Evolutionary conservation across 306 rosid species (phyloP).

Genomic region (Cicer yamashitae): DNA sequence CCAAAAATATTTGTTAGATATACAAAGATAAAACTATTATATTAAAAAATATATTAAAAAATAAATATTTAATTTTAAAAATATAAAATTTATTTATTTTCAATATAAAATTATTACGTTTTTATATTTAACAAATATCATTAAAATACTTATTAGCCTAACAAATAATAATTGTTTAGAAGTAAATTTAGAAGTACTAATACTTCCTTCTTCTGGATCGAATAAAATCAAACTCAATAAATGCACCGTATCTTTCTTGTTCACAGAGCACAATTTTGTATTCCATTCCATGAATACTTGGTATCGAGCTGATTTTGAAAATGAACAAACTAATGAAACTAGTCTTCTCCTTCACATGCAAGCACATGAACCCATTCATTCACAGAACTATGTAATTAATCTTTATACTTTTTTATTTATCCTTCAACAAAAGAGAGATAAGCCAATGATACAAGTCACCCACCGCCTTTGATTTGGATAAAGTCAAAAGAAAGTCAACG

Average conservation of each 20-base stretch:
- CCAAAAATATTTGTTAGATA: too few relatives aligned
- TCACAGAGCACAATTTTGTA: constrained; percentile 4
- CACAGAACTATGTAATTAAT: background rate
- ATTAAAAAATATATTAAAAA: too few relatives aligned
- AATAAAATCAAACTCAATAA: constrained; percentile 29
- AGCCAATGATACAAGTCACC: constrained; percentile 13
- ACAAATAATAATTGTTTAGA: too few relatives aligned
- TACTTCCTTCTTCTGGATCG: background rate
- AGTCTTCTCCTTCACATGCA: constrained; percentile 59
- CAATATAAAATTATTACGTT: too few relatives aligned
- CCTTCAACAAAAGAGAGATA: background rate
- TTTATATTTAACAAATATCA: too few relatives aligned
- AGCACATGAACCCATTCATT: constrained; percentile 50
- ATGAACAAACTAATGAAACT: constrained; percentile 7
- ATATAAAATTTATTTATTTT: too few relatives aligned
- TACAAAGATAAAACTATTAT: too few relatives aligned
- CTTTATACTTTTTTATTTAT: background rate
- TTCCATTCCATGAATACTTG: constrained; percentile 2
- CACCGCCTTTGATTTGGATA: constrained; percentile 23
- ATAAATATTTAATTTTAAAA: too few relatives aligned
- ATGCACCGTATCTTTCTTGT: constrained; percentile 43
- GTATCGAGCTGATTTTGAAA: constrained; percentile 33
- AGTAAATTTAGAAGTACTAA: too few relatives aligned
- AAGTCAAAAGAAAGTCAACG: constrained; percentile 39
- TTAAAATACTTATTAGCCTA: too few relatives aligned